Base-by-base conservation (phyloP, 2,329 filamentous ascomycete genomes). In the Parastagonospora avenae region DNA sequence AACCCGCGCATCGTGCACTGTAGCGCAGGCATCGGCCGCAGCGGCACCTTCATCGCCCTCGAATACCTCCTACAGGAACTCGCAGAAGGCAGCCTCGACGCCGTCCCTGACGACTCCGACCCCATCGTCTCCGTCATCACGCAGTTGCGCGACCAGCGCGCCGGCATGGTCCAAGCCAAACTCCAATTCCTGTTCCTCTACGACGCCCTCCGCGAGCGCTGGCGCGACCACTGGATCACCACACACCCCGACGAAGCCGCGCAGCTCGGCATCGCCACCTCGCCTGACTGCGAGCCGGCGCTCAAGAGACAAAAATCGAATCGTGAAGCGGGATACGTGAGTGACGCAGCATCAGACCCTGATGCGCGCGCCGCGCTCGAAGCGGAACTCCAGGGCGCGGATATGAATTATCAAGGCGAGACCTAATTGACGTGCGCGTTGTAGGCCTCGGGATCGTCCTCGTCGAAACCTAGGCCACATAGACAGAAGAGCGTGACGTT, bases 41-140 rank as follows among this genome's bases (percentile, higher is more conserved):
- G 90, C 7, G 94, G 94, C 30, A 97, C 94, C 0, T 99, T 97
- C 70, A 96, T 99, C 65, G 89, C 91, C 1, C 82, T 99, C n/a
- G 94, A 97, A 74, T 91, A 95, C 73, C 83, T 99, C 24, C 81
- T 96, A 57, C 83, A 87, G 31, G 91, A 97, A 73, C 81, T 97
- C 8, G 86, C 90, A 24, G 82, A 86, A 5, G 93, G 92, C 42
- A 81, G 86, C 16, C 76, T 96, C 42, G 80, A 81, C 52, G 44
- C 57, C 33, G 59, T 75, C 8, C 74, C 77, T 8, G 75, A 79
- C 9, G 76, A 80, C 40, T 67, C 74, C 24, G 92, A 97, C 64
- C 83, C 88, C 2, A 82, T 99, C 35, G 90, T 86, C 59, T 82
- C 89, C 14, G 89, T 89, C 0, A 92, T 99, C 46, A 88, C 96